A percentile compares a stretch with the other conserved stretches of the same genome.
Conservation (phyloP, 1,284 basidiomycete genomes). For the Sutorius eximius region DNA sequence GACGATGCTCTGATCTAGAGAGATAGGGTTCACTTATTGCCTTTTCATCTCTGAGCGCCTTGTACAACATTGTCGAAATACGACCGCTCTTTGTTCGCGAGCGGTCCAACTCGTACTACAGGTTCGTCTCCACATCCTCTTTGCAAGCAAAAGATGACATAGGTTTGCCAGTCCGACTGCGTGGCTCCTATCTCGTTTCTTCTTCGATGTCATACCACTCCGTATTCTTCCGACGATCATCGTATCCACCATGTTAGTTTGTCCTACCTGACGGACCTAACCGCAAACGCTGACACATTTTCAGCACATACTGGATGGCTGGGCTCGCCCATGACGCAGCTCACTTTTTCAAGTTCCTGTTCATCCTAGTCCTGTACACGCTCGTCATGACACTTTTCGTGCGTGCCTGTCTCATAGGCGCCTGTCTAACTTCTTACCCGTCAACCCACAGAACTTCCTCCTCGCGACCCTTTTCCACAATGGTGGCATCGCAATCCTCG, state of each 20-base stretch:
- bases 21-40: slow-evolving; percentile 77
- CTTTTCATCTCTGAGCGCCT: slow-evolving; percentile 83
- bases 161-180: slow-evolving; percentile 62
- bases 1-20: slow-evolving; percentile 1
- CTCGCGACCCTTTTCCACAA: slow-evolving; percentile 79
- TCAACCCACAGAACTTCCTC: slow-evolving; percentile 75
- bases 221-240: slow-evolving; percentile 83
- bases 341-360: slow-evolving; percentile 80
- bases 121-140: slow-evolving; percentile 39
- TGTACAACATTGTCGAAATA: slow-evolving; percentile 82
- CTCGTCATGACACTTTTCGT: slow-evolving; percentile 84
- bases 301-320: slow-evolving; percentile 89
- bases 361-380: slow-evolving; percentile 75
- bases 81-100: slow-evolving; percentile 86
- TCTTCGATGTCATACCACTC: slow-evolving; percentile 85
- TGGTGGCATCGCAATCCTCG: slow-evolving; percentile 83
- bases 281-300: slow-evolving; percentile 18
- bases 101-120: slow-evolving; percentile 78
- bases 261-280: slow-evolving; percentile 21
- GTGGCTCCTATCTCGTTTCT: slow-evolving; percentile 81
- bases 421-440: neutral
- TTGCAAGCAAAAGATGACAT: slow-evolving; percentile 6
- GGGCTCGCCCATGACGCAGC: slow-evolving; percentile 70
- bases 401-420: slow-evolving; percentile 34
- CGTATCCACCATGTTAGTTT: slow-evolving; percentile 68